Conservation (phyloP, 306 rosid species). For the Mucuna pruriens region DNA sequence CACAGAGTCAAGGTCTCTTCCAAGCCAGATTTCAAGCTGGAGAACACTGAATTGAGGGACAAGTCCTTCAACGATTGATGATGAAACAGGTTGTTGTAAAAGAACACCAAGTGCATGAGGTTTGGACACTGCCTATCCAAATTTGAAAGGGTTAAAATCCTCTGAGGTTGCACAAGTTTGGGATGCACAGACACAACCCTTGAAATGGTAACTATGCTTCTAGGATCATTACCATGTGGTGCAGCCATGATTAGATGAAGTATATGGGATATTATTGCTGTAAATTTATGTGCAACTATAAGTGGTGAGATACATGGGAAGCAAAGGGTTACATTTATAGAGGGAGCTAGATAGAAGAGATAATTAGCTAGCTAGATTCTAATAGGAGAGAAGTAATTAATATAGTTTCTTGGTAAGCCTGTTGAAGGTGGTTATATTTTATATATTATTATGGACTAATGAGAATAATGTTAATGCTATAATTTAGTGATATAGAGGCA, state of each 20-base stretch:
- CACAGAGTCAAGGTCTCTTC: constrained; percentile 66
- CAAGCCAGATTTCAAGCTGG: constrained; percentile 60
- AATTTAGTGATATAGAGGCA: constrained; percentile 21
- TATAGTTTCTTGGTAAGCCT: constrained; percentile 16
- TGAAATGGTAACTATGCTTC: constrained; percentile 48
- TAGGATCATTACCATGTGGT: constrained; percentile 38
- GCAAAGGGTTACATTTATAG: constrained; percentile 11
- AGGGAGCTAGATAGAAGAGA: neutral
- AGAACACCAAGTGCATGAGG: constrained; percentile 71
- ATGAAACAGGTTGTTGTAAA: constrained; percentile 40
- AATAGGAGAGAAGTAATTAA: constrained; percentile 21
- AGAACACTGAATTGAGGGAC: constrained; percentile 53
- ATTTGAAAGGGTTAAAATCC: constrained; percentile 64
- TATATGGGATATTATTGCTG: constrained; percentile 16
- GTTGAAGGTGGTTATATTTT: constrained; percentile 19
- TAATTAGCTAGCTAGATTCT: constrained; percentile 39
- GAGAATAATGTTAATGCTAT: constrained; percentile 17
- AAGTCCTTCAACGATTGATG: constrained; percentile 7
- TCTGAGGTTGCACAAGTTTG: constrained; percentile 45
- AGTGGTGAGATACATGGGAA: constrained; percentile 18
- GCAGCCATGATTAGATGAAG: constrained; percentile 46
- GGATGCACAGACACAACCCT: constrained; percentile 58
- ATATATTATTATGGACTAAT: neutral
- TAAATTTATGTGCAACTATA: constrained; percentile 10
- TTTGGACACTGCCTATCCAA: constrained; percentile 80